Evolutionary conservation across 352 stramenopile species (phyloP).

Genomic region (Sclerospora graminicola): DNA sequence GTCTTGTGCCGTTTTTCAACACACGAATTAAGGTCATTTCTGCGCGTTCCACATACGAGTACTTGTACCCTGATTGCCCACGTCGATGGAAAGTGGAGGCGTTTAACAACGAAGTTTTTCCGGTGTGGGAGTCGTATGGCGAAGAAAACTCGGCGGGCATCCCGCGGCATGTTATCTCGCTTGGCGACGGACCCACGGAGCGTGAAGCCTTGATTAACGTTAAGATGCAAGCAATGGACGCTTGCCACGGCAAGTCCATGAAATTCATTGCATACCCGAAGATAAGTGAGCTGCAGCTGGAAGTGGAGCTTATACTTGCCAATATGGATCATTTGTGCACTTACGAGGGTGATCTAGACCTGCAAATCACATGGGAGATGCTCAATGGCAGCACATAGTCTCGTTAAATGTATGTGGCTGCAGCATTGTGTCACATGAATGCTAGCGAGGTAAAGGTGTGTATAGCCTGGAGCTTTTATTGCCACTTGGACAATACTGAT

Average conservation of each 20-base stretch:
- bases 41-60: conserved; percentile 86
- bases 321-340: conserved; percentile 77
- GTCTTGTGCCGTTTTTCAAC: conserved; percentile 64
- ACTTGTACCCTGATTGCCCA: conserved; percentile 76
- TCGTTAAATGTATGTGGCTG: neutral
- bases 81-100: conserved; percentile 85
- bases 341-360: conserved; percentile 69
- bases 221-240: conserved; percentile 74
- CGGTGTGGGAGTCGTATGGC: conserved; percentile 61
- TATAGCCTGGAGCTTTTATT: too few species aligned
- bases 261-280: conserved; percentile 85
- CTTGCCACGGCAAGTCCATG: conserved; percentile 80
- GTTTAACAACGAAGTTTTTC: conserved; percentile 82
- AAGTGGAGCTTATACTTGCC: conserved; percentile 70
- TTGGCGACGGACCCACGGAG: conserved; percentile 76
- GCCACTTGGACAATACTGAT: too few species aligned
- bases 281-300: conserved; percentile 65
- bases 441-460: too few species aligned
- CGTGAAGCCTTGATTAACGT: conserved; percentile 77
- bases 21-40: conserved; percentile 82
- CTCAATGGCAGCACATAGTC: conserved; percentile 42
- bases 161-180: conserved; percentile 69
- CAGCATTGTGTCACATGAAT: too few species aligned
- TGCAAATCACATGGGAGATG: conserved; percentile 84
- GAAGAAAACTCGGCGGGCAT: conserved; percentile 33